These are phyloP conservation scores for Ramaria rubella DNA, from an alignment of 768 basidiomycete genomes.

Conservation along the genomic window DNA sequence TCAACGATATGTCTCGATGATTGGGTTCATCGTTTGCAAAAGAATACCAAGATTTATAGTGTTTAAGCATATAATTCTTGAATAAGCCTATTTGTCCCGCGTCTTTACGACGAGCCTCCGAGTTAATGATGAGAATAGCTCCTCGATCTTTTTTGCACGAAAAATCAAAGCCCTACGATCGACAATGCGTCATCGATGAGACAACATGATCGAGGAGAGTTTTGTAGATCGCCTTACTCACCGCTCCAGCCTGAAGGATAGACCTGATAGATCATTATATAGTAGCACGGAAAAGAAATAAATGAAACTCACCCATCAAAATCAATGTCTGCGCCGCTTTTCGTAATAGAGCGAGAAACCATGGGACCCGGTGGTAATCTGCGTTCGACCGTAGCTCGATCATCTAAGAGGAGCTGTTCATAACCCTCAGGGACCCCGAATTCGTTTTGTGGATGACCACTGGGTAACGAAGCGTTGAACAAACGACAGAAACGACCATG, in stretches of 20 bases:
- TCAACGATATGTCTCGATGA: conserved; percentile 1
- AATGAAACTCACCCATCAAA: conserved; percentile 4
- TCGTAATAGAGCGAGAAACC: neutral
- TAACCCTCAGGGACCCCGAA: conserved; percentile 10
- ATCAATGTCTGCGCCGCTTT: neutral
- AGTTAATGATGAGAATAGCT: conserved; percentile 9
- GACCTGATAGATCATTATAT: neutral
- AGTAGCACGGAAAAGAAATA: neutral
- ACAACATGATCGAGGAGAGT: neutral
- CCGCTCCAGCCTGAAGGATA: conserved; percentile 6
- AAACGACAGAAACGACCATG: conserved; percentile 8
- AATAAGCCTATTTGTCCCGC: neutral
- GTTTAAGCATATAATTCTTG: conserved; percentile 8
- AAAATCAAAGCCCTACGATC: conserved; percentile 7
- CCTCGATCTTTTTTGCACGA: conserved; percentile 9
- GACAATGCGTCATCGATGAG: neutral
- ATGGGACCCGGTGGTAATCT: conserved; percentile 1
- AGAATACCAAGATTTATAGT: conserved; percentile 6
- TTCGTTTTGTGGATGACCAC: conserved; percentile 4
- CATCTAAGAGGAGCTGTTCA: conserved; percentile 2
- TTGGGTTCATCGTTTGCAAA: conserved; percentile 4
- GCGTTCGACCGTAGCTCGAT: conserved; percentile 2
- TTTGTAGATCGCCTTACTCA: neutral
- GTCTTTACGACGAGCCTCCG: conserved; percentile 5
- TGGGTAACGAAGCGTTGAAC: conserved; percentile 6